A percentile compares a stretch with the other conserved stretches of the same genome.
These are phyloP conservation scores for Colletotrichum orbiculare DNA, from an alignment of 2,329 filamentous ascomycete genomes.

Conservation along the genomic window DNA sequence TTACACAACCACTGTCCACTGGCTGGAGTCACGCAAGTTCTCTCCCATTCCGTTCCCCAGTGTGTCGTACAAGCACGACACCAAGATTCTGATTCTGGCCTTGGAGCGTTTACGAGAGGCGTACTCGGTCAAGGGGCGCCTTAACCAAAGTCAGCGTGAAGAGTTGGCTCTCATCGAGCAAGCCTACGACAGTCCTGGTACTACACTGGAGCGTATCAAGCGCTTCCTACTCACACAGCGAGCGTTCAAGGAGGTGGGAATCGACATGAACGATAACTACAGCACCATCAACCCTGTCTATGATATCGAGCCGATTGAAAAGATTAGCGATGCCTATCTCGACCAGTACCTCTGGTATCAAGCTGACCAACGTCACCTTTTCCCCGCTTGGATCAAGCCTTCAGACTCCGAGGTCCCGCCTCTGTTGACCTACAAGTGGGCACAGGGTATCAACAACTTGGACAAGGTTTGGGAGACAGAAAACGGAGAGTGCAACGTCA, in stretches of 20 bases:
- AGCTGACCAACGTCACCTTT: slow-evolving; percentile 94
- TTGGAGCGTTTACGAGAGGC: slow-evolving; percentile 93
- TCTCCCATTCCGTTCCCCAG: slow-evolving; percentile 98
- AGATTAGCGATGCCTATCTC: slow-evolving; percentile 98
- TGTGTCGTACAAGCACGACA: slow-evolving; percentile 99
- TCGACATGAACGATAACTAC: slow-evolving; percentile 99
- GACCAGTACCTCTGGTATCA: slow-evolving; percentile 99
- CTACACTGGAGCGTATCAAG: slow-evolving; percentile 95
- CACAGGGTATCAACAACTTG: slow-evolving; percentile 98
- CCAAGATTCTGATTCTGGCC: slow-evolving; percentile 96
- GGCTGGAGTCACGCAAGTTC: slow-evolving; percentile 98
- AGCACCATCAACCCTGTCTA: slow-evolving; percentile 99
- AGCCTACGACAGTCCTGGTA: slow-evolving; percentile 97
- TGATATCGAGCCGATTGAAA: slow-evolving; percentile 98
- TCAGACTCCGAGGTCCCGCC: slow-evolving; percentile 98
- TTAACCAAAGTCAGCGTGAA: slow-evolving; percentile 98
- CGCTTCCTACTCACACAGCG: slow-evolving; percentile 95
- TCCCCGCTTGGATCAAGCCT: slow-evolving; percentile 99
- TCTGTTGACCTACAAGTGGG: slow-evolving; percentile 97
- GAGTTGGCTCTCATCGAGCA: slow-evolving; percentile 97
- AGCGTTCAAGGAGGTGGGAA: slow-evolving; percentile 99
- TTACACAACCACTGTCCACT: slow-evolving; percentile 98
- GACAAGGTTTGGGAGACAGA: slow-evolving; percentile 94
- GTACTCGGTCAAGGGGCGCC: slow-evolving; percentile 95
- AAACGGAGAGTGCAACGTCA: slow-evolving; percentile 96